A percentile compares a stretch with the other conserved stretches of the same genome.
These are phyloP conservation scores for Aechmea fasciata DNA, from an alignment of 176 grass and related monocot genomes.

Conservation along the genomic window DNA sequence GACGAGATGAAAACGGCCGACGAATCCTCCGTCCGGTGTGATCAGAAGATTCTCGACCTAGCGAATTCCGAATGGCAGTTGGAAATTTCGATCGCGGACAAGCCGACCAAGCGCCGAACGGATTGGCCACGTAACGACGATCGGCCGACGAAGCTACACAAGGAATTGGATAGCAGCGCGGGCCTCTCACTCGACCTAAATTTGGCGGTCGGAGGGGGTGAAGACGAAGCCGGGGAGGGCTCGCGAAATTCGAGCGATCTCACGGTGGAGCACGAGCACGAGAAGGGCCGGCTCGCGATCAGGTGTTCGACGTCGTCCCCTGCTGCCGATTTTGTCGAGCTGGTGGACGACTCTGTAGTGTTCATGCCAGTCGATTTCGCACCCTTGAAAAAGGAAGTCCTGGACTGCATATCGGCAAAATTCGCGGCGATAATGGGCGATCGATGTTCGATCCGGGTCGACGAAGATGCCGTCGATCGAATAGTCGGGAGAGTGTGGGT, in stretches of 20 bases:
- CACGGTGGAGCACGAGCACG: constrained; percentile 75
- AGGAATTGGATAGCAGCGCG: constrained; percentile 33
- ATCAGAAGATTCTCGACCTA: constrained; percentile 58
- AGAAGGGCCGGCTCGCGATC: constrained; percentile 45
- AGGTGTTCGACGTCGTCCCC: constrained; percentile 40
- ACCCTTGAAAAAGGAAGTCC: constrained; percentile 36
- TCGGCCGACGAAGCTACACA: constrained; percentile 51
- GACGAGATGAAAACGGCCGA: constrained; percentile 43
- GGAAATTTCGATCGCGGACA: constrained; percentile 53
- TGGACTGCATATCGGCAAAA: constrained; percentile 53
- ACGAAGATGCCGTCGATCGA: constrained; percentile 74
- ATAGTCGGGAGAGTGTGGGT: constrained; percentile 56
- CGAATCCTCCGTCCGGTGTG: constrained; percentile 36
- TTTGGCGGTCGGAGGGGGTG: constrained; percentile 39
- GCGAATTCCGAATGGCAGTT: constrained; percentile 54
- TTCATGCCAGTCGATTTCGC: constrained; percentile 67
- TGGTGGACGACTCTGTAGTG: constrained; percentile 58
- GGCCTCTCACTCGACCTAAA: constrained; percentile 77
- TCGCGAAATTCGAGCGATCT: constrained; percentile 85
- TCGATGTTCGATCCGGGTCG: constrained; percentile 42
- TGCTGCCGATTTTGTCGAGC: constrained; percentile 40
- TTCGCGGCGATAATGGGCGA: constrained; percentile 40
- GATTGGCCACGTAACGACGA: constrained; percentile 53
- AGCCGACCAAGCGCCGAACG: constrained; percentile 51
- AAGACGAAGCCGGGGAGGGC: constrained; percentile 57